Evolutionary conservation across 768 basidiomycete species (phyloP), one percentile per base, ranked within the genome.

Genomic region (Xanthoconium purpureum): DNA sequence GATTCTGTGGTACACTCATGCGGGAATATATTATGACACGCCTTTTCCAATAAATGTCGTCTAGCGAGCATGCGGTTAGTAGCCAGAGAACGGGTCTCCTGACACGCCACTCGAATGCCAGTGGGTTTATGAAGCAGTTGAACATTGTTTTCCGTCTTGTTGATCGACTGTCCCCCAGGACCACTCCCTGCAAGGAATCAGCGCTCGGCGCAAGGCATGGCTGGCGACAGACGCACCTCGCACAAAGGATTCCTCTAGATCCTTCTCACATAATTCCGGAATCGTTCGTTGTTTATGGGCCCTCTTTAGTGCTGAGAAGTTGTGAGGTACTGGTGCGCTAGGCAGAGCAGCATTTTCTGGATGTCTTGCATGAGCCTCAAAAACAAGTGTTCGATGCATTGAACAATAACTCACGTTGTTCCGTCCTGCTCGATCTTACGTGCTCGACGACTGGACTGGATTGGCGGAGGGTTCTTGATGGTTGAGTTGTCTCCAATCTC

Each of bases 151-250:
- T 88, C 82, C 57, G 91, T 93, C 76, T 97, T 98, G 78, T 98
- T 96, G 69, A 96, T 87, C 29, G 92, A 94, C 78, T 98, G 94
- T n/a, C 94, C 94, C 30, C 94, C 94, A 58, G 94, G 93, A 17
- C 93, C 94, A 66, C 90, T 87, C 44, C 92, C 92, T 94, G 66
- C 29, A 47, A 2, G 11, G 33, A 47, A 54, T 68, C 30, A 62
- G n/a, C 18, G 50, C 55, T 52, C 28, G 51, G 24, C 11, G 52
- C 52, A 44, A 5, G 37, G 46, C 8, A 36, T 37, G 20, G 24
- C 12, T 47, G 30, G 46, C 12, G 20, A 46, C 9, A n/a, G 61
- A 75, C 69, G 66, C 50, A 89, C 94, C 94, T 70, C 91, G 80
- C 49, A 95, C 88, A 71, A 96, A 96, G 20, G 78, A 75, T 73